Base-by-base conservation (phyloP, 176 grass and related monocot genomes). In the Eleusine coracana region DNA sequence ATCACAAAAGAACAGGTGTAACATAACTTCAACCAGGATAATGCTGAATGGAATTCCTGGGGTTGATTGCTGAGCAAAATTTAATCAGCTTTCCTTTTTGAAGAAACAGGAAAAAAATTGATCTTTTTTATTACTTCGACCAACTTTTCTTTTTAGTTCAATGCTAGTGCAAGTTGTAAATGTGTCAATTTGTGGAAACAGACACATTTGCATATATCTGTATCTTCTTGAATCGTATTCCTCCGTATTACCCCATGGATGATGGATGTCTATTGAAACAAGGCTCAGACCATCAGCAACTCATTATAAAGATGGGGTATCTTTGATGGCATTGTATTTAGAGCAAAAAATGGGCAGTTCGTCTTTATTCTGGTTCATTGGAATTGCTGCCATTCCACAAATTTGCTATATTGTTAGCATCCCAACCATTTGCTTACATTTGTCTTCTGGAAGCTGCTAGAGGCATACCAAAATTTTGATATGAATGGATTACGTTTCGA, bases 11-110 rank as follows among this genome's bases (percentile, higher is more conserved):
- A 41, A 21, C 23, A 37, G 45, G 9, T 45, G 76, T 10, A 68
- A 55, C 38, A 17, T 76, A 39, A 20, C 36, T 54, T 54, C 36
- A 66, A 64, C 38, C 63, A 70, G 36, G 52, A 75, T 81, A 58
- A 79, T 8, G 52, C 5, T 82, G 40, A 71, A 76, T 6, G 54
- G 49, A 76, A 64, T 54, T 45, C n/a, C 25, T 68, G 20, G 75
- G 73, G 74, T 59, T 72, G 6, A 48, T 66, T 55, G 46, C 23
- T 71, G 60, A 62, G 38, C 5, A 65, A 83, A 71, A 25, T 72
- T 46, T 36, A 46, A 65, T 65, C 7, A n/a, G 4, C 23, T 62
- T 59, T 59, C 3, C 6, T 2, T 59, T 59, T 23, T 23, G 56
- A 10, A 59, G 7, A 59, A 59, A 59, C 21, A 10, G 20, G 56